phyloP scores from a whole-genome alignment of 1,139 yeast genomes.

The Pichia sp. region DNA sequence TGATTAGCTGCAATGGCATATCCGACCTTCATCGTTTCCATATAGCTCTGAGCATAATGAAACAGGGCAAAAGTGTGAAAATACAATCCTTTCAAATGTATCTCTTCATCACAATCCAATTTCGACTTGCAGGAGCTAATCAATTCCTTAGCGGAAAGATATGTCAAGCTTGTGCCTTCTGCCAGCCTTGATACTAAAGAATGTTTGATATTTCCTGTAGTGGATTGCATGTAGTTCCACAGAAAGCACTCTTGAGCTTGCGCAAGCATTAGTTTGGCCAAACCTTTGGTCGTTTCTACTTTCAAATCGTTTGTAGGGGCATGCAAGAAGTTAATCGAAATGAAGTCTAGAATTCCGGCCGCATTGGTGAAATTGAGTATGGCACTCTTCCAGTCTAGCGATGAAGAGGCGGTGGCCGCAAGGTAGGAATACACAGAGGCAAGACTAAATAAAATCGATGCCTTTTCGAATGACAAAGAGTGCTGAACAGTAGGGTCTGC shows the following conservation, averaged over 20 bases:
- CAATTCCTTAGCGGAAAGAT: slow-evolving; percentile 47
- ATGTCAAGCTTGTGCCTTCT: slow-evolving; percentile 53
- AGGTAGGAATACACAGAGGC: slow-evolving; percentile 53
- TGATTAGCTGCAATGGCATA: slow-evolving; percentile 60
- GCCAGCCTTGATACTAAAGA: slow-evolving; percentile 73
- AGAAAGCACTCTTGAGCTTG: slow-evolving; percentile 87
- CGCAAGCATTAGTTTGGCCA: slow-evolving; percentile 65
- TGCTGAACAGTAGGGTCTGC: slow-evolving; percentile 51
- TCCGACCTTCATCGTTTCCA: slow-evolving; percentile 57
- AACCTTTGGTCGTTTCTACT: slow-evolving; percentile 63
- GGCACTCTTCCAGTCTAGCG: slow-evolving; percentile 54
- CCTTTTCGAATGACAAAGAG: slow-evolving; percentile 84
- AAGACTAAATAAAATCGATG: slow-evolving; percentile 71
- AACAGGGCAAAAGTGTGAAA: slow-evolving; percentile 48
- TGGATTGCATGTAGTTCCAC: slow-evolving; percentile 50
- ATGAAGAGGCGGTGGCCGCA: slow-evolving; percentile 33
- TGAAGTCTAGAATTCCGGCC: slow-evolving; percentile 69
- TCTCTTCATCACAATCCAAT: slow-evolving; percentile 19
- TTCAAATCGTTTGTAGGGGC: slow-evolving; percentile 82
- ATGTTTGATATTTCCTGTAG: slow-evolving; percentile 39
- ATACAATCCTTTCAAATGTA: slow-evolving; percentile 40
- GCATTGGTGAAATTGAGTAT: slow-evolving; percentile 66
- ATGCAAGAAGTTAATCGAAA: slow-evolving; percentile 79
- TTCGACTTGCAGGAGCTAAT: slow-evolving; percentile 19
- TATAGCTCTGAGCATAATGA: slow-evolving; percentile 49